Evolutionary conservation across 164 flowering plant genomes (phyloP).

Genomic region (Saururus chinensis): DNA sequence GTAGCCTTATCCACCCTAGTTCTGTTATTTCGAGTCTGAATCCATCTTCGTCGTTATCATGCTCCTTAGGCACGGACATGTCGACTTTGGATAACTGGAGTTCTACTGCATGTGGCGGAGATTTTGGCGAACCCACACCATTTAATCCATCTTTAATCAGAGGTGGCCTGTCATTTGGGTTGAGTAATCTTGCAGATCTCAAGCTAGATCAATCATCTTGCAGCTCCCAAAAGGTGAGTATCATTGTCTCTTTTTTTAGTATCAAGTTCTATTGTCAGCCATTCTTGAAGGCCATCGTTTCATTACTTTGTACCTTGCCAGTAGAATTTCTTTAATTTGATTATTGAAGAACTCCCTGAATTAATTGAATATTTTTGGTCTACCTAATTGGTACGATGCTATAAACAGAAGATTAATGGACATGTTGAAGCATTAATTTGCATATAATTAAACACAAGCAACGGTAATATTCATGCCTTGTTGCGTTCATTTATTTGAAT

Average conservation of each 20-base stretch:
- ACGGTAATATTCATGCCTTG: too few species aligned
- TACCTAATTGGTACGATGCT: too few species aligned
- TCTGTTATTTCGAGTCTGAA: conserved; percentile 36
- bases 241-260: not conserved
- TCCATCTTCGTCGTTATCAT: conserved; percentile 13
- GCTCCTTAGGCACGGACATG: conserved; percentile 38
- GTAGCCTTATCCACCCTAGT: conserved; percentile 58
- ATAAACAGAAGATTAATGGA: too few species aligned
- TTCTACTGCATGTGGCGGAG: conserved; percentile 29
- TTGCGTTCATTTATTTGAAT: too few species aligned
- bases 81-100: conserved; percentile 48
- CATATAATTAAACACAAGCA: too few species aligned
- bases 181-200: conserved; percentile 32
- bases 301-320: not conserved
- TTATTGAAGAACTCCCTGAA: too few species aligned
- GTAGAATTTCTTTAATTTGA: too few species aligned
- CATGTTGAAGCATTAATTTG: too few species aligned
- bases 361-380: too few species aligned
- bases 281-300: not conserved
- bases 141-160: conserved; percentile 17
- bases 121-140: conserved; percentile 16
- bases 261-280: not conserved
- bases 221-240: conserved; percentile 32
- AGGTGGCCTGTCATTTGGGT: conserved; percentile 21
- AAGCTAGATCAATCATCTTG: conserved; percentile 19